Conservation (phyloP, 176 grass and related monocot genomes). For the bread wheat (Triticum aestivum) region DNA sequence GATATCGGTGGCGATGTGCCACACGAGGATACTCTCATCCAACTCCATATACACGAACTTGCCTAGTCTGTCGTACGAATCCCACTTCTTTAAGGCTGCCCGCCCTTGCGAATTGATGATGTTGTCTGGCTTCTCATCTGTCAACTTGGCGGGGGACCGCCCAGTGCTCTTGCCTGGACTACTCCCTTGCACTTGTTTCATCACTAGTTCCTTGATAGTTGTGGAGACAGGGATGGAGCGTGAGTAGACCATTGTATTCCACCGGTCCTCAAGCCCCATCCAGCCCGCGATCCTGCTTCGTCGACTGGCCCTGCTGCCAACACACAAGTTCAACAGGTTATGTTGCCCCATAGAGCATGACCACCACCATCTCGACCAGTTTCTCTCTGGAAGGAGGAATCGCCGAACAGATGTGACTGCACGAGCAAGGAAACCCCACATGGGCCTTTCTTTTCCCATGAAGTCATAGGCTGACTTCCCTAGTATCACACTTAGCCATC, state of each 20-base stretch:
- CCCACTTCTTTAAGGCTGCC: not conserved
- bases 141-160: no score
- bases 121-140: not conserved
- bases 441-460: no score
- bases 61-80: accelerated
- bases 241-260: not conserved
- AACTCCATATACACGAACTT: not conserved
- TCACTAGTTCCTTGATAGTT: not conserved
- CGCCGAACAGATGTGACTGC: no score
- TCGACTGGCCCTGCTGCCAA: not conserved
- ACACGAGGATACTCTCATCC: not conserved
- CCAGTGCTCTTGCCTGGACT: no score
- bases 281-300: not conserved
- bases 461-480: no score
- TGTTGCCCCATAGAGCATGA: not conserved
- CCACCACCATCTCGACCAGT: not conserved
- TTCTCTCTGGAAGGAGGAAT: not conserved
- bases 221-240: not conserved
- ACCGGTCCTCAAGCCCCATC: not conserved
- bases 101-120: not conserved
- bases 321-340: not conserved
- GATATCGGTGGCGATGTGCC: not conserved
- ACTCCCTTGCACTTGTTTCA: not conserved
- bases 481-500: no score
- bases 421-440: no score